A percentile compares a stretch with the other conserved stretches of the same genome.
These are phyloP conservation scores for Starmerella stellata DNA, from an alignment of 805 yeast species.

Conservation along the genomic window DNA sequence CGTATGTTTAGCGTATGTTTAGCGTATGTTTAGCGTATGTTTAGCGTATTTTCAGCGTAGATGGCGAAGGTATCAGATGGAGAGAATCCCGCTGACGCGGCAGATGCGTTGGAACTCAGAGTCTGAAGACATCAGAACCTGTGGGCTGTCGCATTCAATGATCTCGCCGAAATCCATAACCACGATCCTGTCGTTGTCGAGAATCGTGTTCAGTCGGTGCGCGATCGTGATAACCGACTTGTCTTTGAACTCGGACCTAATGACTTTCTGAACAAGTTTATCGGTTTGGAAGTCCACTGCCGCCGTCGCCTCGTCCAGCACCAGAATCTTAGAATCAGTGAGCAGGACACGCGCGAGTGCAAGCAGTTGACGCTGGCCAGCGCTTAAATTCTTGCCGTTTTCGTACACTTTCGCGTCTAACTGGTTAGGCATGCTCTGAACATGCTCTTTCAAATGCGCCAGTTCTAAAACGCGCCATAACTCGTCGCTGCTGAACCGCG, in stretches of 20 bases:
- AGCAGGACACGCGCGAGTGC: conserved; percentile 73
- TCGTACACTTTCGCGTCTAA: conserved; percentile 43
- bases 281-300: conserved; percentile 82
- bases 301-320: conserved; percentile 78
- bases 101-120: not conserved
- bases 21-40: too few species aligned
- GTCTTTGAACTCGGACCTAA: conserved; percentile 49
- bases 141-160: conserved; percentile 62
- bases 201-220: conserved; percentile 67
- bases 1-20: too few species aligned
- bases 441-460: conserved; percentile 56
- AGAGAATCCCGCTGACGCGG: not conserved
- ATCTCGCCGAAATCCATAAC: conserved; percentile 59
- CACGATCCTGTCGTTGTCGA: conserved; percentile 66
- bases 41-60: too few species aligned
- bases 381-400: conserved; percentile 67
- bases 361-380: conserved; percentile 73
- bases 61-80: too few species aligned
- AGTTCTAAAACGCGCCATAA: conserved; percentile 69
- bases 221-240: conserved; percentile 79
- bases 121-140: conserved; percentile 32
- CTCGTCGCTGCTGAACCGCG: conserved; percentile 47
- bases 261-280: conserved; percentile 58
- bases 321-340: conserved; percentile 52
- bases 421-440: conserved; percentile 37